Percentiles rank a stretch among this genome's conserved stretches.
These are phyloP conservation scores for Colletotrichum melonis DNA, from an alignment of 2,329 filamentous ascomycete species.

Conservation along the genomic window DNA sequence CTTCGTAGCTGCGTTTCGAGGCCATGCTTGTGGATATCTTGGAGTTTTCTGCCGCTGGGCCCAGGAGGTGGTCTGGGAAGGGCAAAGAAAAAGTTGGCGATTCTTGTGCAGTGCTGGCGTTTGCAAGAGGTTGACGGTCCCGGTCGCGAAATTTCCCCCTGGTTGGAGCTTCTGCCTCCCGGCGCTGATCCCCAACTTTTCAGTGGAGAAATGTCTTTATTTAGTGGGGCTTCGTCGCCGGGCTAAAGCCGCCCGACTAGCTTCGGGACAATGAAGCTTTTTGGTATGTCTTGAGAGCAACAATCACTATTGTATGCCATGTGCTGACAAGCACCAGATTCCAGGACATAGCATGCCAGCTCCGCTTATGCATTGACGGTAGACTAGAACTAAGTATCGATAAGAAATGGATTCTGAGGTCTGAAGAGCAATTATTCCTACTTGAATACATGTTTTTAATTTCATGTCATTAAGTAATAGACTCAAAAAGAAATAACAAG, in stretches of 20 bases:
- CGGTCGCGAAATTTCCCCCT: constrained; percentile 6
- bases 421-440: too few relatives aligned
- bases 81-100: neutral
- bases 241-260: neutral
- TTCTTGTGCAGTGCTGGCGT: neutral
- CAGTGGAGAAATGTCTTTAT: constrained; percentile 4
- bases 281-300: neutral
- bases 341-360: too few relatives aligned
- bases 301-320: too few relatives aligned
- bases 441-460: too few relatives aligned
- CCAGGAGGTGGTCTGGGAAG: neutral
- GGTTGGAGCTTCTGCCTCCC: neutral
- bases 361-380: too few relatives aligned
- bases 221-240: neutral
- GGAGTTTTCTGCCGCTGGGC: neutral
- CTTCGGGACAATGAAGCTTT: neutral
- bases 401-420: too few relatives aligned
- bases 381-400: too few relatives aligned
- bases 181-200: constrained; percentile 9
- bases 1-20: constrained; percentile 47
- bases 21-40: constrained; percentile 41
- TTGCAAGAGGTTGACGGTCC: neutral
- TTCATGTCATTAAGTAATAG: too few relatives aligned
- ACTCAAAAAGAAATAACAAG: too few relatives aligned
- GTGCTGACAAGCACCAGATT: too few relatives aligned